phyloP scores from a whole-genome alignment of 2,329 filamentous ascomycete genomes.

The Pseudogymnoascus sp. region DNA sequence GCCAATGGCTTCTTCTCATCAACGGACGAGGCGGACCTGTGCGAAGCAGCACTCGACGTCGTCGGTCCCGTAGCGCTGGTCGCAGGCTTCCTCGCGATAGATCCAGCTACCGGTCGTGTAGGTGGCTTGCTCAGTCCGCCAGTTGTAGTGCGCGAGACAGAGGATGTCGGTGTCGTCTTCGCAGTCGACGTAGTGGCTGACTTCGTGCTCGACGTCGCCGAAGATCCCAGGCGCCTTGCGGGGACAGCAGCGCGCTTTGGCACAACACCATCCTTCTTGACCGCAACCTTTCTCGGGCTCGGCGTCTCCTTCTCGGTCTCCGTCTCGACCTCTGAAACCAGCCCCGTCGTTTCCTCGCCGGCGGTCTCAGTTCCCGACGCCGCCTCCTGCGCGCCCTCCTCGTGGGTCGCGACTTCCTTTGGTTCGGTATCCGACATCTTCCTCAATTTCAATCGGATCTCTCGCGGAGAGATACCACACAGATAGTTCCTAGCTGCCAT shows the following conservation, averaged over 20 bases:
- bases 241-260: slow-evolving; percentile 21
- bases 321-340: slow-evolving; percentile 22
- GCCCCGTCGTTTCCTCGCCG: slow-evolving; percentile 21
- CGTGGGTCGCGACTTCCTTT: slow-evolving; percentile 17
- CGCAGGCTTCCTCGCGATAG: slow-evolving; percentile 24
- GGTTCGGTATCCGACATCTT: slow-evolving; percentile 26
- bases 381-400: slow-evolving; percentile 18
- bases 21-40: slow-evolving; percentile 23
- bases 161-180: slow-evolving; percentile 14
- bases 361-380: slow-evolving; percentile 14
- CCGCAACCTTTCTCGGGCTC: slow-evolving; percentile 22
- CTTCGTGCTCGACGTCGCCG: slow-evolving; percentile 16
- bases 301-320: slow-evolving; percentile 23
- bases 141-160: slow-evolving; percentile 21
- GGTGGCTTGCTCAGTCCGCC: slow-evolving; percentile 29
- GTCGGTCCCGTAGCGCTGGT: slow-evolving; percentile 25
- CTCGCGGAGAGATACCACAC: slow-evolving; percentile 4
- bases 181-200: slow-evolving; percentile 22
- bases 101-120: slow-evolving; percentile 22
- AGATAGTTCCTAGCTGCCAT: slow-evolving; percentile 10
- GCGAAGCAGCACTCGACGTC: slow-evolving; percentile 21
- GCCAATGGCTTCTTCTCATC: slow-evolving; percentile 26
- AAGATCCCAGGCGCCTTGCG: slow-evolving; percentile 21
- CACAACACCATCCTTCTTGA: slow-evolving; percentile 26
- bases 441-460: slow-evolving; percentile 10